Evolutionary conservation across 805 yeast species (phyloP).

Genomic region (Metschnikowia picachoensis): DNA sequence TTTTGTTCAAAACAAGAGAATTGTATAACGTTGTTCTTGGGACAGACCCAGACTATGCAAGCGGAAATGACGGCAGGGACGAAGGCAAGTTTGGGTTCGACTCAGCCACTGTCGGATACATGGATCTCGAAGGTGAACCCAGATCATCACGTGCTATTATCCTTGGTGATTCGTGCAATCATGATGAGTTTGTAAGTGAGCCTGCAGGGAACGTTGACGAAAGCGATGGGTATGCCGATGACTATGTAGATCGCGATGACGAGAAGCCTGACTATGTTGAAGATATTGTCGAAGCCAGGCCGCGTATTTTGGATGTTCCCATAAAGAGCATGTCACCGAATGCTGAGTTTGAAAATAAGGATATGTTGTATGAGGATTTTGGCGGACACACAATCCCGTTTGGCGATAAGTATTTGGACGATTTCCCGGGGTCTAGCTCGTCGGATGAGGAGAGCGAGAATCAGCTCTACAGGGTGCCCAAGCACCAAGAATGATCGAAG

Average conservation of each 20-base stretch:
- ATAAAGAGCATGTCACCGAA: constrained; percentile 35
- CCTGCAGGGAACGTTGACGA: constrained; percentile 19
- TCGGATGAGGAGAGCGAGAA: constrained; percentile 35
- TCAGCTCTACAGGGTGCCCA: constrained; percentile 41
- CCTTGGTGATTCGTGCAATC: constrained; percentile 35
- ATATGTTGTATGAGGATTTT: constrained; percentile 25
- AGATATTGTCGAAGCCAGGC: background rate
- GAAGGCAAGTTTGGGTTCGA: constrained; percentile 24
- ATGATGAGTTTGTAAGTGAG: constrained; percentile 26
- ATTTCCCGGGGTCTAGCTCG: constrained; percentile 43
- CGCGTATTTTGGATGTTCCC: constrained; percentile 19
- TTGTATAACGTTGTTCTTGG: constrained; percentile 57
- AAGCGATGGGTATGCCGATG: constrained; percentile 17
- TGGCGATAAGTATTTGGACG: constrained; percentile 33
- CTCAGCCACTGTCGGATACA: constrained; percentile 35
- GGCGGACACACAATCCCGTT: constrained; percentile 17
- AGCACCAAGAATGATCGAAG: constrained; percentile 25
- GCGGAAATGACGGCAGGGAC: constrained; percentile 9
- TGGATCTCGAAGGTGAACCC: constrained; percentile 34
- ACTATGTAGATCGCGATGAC: constrained; percentile 8
- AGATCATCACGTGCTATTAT: constrained; percentile 24
- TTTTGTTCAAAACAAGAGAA: constrained; percentile 49
- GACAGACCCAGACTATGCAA: constrained; percentile 27
- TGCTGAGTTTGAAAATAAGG: constrained; percentile 15
- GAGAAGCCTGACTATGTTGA: background rate